Conservation (phyloP, 2,329 filamentous ascomycete species). For the Cyphellophora europaea region DNA sequence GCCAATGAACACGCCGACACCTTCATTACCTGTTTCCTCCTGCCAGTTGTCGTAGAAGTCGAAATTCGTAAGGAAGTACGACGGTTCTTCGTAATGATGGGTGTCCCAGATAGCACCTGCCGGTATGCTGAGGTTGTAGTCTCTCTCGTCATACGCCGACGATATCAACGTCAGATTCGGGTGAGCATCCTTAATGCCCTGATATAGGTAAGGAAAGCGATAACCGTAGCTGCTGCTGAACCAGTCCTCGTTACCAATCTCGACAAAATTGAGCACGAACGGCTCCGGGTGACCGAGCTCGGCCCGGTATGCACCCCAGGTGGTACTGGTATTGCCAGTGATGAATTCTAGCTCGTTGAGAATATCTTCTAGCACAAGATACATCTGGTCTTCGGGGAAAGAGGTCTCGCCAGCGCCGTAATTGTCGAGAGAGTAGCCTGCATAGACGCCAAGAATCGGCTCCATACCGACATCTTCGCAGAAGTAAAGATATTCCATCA, state of each 20-base stretch:
- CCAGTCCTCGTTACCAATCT: slow-evolving; percentile 61
- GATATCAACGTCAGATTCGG: slow-evolving; percentile 48
- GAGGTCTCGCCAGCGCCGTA: slow-evolving; percentile 27
- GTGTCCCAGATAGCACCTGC: slow-evolving; percentile 29
- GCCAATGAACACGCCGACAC: slow-evolving; percentile 24
- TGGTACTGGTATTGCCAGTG: slow-evolving; percentile 19
- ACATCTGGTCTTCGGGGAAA: slow-evolving; percentile 23
- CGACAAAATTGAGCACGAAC: slow-evolving; percentile 52
- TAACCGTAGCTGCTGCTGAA: slow-evolving; percentile 42
- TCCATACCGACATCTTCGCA: slow-evolving; percentile 36
- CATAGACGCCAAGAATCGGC: slow-evolving; percentile 34
- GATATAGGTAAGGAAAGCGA: slow-evolving; percentile 50
- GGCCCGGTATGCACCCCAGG: slow-evolving; percentile 41
- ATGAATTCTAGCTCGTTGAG: slow-evolving; percentile 23
- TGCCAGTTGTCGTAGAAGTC: slow-evolving; percentile 33
- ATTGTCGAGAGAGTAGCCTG: slow-evolving; percentile 33
- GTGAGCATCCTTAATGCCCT: slow-evolving; percentile 48
- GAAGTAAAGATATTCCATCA: slow-evolving; percentile 41
- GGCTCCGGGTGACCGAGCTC: slow-evolving; percentile 53
- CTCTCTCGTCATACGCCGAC: slow-evolving; percentile 29
- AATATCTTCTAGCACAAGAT: slow-evolving; percentile 26
- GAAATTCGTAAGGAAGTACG: slow-evolving; percentile 32
- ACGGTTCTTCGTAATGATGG: slow-evolving; percentile 32
- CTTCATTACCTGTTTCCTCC: slow-evolving; percentile 15
- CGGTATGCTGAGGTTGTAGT: slow-evolving; percentile 27